Conservation (phyloP, 129 eudicot species). For the Escallonia rubra region DNA sequence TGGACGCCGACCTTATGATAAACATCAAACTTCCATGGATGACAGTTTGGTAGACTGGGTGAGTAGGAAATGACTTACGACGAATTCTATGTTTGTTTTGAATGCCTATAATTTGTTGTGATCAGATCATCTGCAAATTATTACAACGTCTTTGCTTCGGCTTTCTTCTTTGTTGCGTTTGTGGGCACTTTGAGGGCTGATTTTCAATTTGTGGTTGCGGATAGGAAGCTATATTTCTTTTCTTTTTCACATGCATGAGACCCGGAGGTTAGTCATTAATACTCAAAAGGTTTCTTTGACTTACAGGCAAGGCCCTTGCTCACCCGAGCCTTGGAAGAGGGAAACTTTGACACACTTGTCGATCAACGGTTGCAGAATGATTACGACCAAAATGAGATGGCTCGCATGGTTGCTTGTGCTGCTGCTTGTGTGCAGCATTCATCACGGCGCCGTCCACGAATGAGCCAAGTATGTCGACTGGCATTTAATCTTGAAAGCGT, state of each 20-base stretch:
- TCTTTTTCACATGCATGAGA: not conserved
- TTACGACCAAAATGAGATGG: conserved; percentile 58
- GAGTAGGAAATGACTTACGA: conserved; percentile 11
- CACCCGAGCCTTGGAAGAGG: conserved; percentile 54
- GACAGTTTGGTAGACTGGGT: conserved; percentile 84
- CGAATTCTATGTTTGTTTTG: too few species aligned
- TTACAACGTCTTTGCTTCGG: too few species aligned
- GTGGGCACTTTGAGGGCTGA: not conserved
- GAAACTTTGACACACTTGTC: conserved; percentile 40
- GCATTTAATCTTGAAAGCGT: not conserved
- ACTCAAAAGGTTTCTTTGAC: not conserved
- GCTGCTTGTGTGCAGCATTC: conserved; percentile 76
- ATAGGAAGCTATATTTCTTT: not conserved
- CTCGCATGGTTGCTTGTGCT: conserved; percentile 81
- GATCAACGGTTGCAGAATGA: conserved; percentile 54
- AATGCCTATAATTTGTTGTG: too few species aligned
- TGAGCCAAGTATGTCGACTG: conserved; percentile 57
- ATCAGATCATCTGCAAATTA: too few species aligned
- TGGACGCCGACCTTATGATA: conserved; percentile 82
- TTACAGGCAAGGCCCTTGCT: conserved; percentile 91
- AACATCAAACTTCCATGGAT: conserved; percentile 53
- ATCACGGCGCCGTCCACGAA: conserved; percentile 73
- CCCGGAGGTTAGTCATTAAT: not conserved
- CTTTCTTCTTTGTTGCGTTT: not conserved
- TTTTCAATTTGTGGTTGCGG: not conserved